Base-by-base conservation (phyloP, 768 basidiomycete genomes). In the Termitomyces sp. region DNA sequence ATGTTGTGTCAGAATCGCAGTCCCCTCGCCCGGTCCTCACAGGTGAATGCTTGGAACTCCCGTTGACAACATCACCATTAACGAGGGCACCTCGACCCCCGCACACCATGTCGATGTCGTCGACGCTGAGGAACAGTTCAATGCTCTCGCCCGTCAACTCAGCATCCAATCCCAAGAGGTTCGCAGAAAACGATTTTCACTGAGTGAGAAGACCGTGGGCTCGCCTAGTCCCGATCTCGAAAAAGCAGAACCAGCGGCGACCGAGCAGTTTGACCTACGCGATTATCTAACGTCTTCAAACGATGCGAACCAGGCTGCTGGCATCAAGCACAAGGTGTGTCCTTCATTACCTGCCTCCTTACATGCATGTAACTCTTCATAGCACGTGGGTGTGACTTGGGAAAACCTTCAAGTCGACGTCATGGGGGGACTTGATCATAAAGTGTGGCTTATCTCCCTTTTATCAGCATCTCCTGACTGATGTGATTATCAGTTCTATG, bases 321-420 rank as follows among this genome's bases (percentile, higher is more conserved):
- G 88, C 16, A 85, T 89, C 48, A 80, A 80, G 58, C 84, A 86
- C 64, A 90, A 90, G 66, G 79, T 75, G 32, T 16, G 69, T 54
- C 4, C 9, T 45, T 44, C 28, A 18, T 57, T 38, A 54, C 35
- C 24, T 49, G 20, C 24, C 35, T 26, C 55, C n/a, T 28, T 9
- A 42, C n/a, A 36, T 46, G 43, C n/a, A 26, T 56, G n/a, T 20
- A 6, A 14, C 20, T 12, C 22, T 42, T 28, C 10, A 32, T 55
- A 80, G 77, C 84, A 87, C 58, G 86, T 90, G 8, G 87, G 87
- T 33, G 83, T 91, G 24, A 82, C 82, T 26, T 91, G 89, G 89
- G 80, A 87, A 53, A 76, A 85, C 62, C 72, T 91, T 0, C 74
- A 83, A 58, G 88, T 90, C 33, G 74, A 82, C 6, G 86, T 83